Base-by-base conservation (phyloP, 1,284 basidiomycete genomes). In the Leucoagaricus sp. region DNA sequence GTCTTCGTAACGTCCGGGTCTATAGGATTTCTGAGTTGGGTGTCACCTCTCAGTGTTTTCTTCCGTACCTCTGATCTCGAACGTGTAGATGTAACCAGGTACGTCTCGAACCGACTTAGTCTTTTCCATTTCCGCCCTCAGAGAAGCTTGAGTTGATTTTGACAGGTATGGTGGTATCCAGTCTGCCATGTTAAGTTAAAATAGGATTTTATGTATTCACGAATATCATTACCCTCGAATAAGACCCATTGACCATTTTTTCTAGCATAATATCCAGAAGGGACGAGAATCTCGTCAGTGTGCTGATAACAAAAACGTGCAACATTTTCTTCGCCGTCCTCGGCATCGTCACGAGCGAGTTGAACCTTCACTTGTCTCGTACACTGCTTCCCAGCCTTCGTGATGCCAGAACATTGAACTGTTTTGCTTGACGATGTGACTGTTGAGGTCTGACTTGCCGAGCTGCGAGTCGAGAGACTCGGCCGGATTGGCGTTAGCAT, bases 11-110 rank as follows among this genome's bases (percentile, higher is more conserved):
- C 63, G n/a, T 57, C 60, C 21, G 64, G 61, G 58, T 75, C 69
- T 72, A 58, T 38, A 38, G 7, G 6, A 7, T 44, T 15, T 21
- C 26, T 28, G 25, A 21, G 28, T 44, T 58, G n/a, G 58, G 26
- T 25, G 49, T 23, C 23, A 50, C 28, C 51, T 45, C 33, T n/a
- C 29, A 19, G 13, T 31, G 28, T 26, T 17, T 15, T 13, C 10
- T 13, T 55, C 53, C 61, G 40, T 66, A 87, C 87, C 85, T 66
- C 82, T 78, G 57, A 92, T 87, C 69, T 91, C 86, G 65, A 86
- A 91, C 0, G 84, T 81, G 61, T 93, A 93, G 50, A 93, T 91
- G 63, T 89, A 91, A 0, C 90, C 90, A 2, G 76, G 69, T 17
- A 76, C 77, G 62, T 93, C 90, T 6, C 80, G 75, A 1, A 64